Evolutionary conservation across 495 filamentous ascomycete genomes (phyloP).

Genomic region (Evansstolkia leycettana): DNA sequence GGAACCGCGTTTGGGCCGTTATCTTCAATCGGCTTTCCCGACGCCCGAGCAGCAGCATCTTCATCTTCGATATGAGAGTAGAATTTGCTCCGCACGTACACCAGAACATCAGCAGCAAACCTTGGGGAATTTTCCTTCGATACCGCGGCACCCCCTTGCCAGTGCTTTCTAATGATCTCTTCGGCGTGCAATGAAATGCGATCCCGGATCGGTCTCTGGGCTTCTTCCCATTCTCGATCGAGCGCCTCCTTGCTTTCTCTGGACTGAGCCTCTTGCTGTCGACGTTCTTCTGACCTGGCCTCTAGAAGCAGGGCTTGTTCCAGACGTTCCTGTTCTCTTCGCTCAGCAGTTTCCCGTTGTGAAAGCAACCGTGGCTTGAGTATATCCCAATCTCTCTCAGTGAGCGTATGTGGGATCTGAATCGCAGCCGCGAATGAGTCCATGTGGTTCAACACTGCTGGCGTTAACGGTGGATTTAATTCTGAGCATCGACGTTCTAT

Average conservation of each 20-base stretch:
- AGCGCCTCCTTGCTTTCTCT: constrained; percentile 47
- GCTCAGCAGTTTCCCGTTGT: constrained; percentile 48
- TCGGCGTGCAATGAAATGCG: constrained; percentile 49
- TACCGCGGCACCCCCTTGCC: constrained; percentile 43
- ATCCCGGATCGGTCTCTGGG: constrained; percentile 48
- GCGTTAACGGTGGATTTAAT: constrained; percentile 47
- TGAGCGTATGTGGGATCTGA: constrained; percentile 49
- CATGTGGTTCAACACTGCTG: constrained; percentile 49
- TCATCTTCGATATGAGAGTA: constrained; percentile 44
- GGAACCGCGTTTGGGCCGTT: constrained; percentile 42
- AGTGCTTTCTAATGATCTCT: constrained; percentile 46
- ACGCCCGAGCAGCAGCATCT: constrained; percentile 26
- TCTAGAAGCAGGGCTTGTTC: constrained; percentile 28
- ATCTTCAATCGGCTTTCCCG: constrained; percentile 21
- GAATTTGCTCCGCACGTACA: constrained; percentile 48
- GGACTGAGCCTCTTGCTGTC: constrained; percentile 27
- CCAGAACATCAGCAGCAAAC: constrained; percentile 56
- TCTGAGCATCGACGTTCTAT: constrained; percentile 54
- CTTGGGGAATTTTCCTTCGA: constrained; percentile 43
- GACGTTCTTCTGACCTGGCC: constrained; percentile 28
- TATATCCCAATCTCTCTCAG: constrained; percentile 51
- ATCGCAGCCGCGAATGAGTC: constrained; percentile 58
- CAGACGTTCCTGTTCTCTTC: constrained; percentile 32
- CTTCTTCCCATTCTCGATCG: constrained; percentile 55
- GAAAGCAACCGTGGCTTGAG: constrained; percentile 51